phyloP scores from a whole-genome alignment of 1,139 yeast species.

The Lodderomyces metapsilosis region DNA sequence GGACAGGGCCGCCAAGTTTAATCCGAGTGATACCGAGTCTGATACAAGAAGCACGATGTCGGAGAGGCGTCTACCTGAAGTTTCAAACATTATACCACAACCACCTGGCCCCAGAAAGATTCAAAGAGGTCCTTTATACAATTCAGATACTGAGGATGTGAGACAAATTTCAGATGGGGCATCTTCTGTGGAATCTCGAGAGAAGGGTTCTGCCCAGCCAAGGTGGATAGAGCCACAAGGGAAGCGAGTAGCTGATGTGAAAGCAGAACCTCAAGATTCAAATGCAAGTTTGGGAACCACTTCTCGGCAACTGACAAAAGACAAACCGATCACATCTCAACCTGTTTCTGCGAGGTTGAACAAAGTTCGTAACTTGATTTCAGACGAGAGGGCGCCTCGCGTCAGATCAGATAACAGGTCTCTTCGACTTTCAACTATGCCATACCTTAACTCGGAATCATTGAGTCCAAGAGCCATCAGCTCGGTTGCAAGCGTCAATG shows the following conservation, averaged over 20 bases:
- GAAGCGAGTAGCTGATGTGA: background rate
- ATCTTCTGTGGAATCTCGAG: no score
- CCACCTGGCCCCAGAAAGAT: background rate
- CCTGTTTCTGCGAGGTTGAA: background rate
- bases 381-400: constrained; percentile 17
- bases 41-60: background rate
- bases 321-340: background rate
- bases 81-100: background rate
- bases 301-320: background rate
- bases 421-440: constrained; percentile 27
- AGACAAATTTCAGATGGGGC: no score
- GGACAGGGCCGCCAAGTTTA: background rate
- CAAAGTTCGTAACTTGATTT: background rate
- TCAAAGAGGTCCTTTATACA: no score
- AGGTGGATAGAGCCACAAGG: background rate
- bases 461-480: constrained; percentile 27
- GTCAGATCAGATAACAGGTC: constrained; percentile 35
- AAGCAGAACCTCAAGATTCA: background rate
- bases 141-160: no score
- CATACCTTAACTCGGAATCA: constrained; percentile 18
- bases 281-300: background rate
- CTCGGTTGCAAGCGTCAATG: constrained; percentile 34
- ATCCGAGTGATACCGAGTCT: background rate
- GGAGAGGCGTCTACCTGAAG: background rate
- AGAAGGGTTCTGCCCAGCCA: background rate